Evolutionary conservation across 2,329 filamentous ascomycete species (phyloP), one percentile per base, ranked within the genome.

Genomic region (Botrytis aclada): DNA sequence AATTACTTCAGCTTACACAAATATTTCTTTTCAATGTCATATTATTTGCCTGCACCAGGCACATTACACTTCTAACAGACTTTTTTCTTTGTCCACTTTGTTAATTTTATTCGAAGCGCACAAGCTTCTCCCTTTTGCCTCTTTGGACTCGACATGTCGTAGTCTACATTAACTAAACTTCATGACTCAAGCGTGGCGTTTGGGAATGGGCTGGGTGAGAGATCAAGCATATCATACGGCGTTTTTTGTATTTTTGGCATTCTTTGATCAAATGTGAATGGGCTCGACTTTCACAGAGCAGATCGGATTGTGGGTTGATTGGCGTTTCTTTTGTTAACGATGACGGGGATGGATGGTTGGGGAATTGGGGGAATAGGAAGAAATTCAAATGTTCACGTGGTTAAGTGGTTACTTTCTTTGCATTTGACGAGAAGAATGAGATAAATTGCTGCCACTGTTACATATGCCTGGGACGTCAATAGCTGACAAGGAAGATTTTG

Each of bases 181-280:
- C 56, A 70, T 51, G 69, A 70, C 43, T 70, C 41, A 39, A 70
- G 69, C 69, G 69, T 63, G 69, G 69, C 69, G 69, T 70, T 70
- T 70, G 41, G 51, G 41, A 43, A 64, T 32, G 18, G 64, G 25
- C 5, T 5, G n/a, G 25, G 6, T 20, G 65, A 47, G 65, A 25
- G 37, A 41, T 29, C 18, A 69, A 29, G 65, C 65, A 69, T 69
- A 69, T 56, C 47, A 58, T 25, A 69, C 7, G 65, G 73, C 65
- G 65, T 69, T 69, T 64, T 64, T 29, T 20, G 25, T 16, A n/a
- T 54, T 14, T 41, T 29, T 18, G 61, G 37, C n/a, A 63, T 29
- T 18, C 18, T 63, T 63, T 45, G 61, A 41, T 56, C n/a, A 56
- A 56, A 56, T 43, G 29, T 43, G 61, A 37, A 62, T 39, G 60